Evolutionary conservation across 257 asterid species (phyloP).

Genomic region (Nicotiana paniculata): DNA sequence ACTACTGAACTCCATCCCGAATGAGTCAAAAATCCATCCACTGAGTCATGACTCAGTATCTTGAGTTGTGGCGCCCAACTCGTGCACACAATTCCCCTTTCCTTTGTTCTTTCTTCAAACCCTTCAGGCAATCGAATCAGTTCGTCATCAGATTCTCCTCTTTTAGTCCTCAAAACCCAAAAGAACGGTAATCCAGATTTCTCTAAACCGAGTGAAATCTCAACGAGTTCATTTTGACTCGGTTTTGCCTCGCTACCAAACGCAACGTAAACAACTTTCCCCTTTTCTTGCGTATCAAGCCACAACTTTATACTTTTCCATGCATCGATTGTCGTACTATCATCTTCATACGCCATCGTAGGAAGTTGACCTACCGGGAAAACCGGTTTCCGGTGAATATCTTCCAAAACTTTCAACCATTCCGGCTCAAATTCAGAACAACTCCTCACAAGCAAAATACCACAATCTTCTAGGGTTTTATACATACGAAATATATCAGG

Average conservation of each 20-base stretch:
- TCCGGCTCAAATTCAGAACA: slow-evolving; percentile 22
- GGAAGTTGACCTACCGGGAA: slow-evolving; percentile 24
- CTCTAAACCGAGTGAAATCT: slow-evolving; percentile 30
- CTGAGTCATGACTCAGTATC: slow-evolving; percentile 27
- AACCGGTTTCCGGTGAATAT: slow-evolving; percentile 18
- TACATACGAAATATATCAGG: background rate
- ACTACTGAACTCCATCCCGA: slow-evolving; percentile 29
- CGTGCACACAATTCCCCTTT: slow-evolving; percentile 22
- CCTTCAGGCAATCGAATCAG: slow-evolving; percentile 11
- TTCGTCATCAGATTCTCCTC: background rate
- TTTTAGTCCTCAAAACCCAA: slow-evolving; percentile 22
- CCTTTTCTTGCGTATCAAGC: slow-evolving; percentile 13
- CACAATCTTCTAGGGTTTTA: background rate
- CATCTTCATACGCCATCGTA: background rate
- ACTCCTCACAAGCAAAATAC: background rate
- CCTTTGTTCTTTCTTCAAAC: slow-evolving; percentile 21
- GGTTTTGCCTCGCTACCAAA: slow-evolving; percentile 23
- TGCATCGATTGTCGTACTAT: background rate
- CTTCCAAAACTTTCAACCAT: slow-evolving; percentile 19
- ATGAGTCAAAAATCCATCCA: slow-evolving; percentile 36
- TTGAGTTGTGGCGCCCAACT: slow-evolving; percentile 29
- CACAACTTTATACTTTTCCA: slow-evolving; percentile 10
- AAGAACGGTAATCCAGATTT: slow-evolving; percentile 20
- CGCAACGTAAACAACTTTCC: slow-evolving; percentile 22
- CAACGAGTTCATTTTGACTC: slow-evolving; percentile 22